These are phyloP conservation scores for Fusarium haematococcum DNA, from an alignment of 2,329 filamentous ascomycete genomes.

Conservation along the genomic window DNA sequence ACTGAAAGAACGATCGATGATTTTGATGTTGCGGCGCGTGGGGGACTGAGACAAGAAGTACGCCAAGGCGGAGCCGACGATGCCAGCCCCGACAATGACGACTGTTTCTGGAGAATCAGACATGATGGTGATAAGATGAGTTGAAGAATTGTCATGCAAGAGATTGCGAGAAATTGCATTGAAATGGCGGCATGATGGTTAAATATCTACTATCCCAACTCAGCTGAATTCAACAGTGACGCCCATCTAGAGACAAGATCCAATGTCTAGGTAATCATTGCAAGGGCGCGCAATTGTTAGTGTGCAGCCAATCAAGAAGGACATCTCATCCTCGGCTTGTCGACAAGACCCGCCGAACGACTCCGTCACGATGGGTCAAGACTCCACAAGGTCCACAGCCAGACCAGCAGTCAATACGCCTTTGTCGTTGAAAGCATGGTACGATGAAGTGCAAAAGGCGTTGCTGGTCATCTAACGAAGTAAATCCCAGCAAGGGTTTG, in stretches of 20 bases:
- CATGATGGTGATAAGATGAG: conserved; percentile 5
- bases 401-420: neutral
- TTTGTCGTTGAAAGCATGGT: neutral
- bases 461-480: neutral
- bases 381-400: neutral
- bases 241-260: neutral
- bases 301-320: neutral
- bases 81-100: conserved; percentile 34
- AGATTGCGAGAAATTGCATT: neutral
- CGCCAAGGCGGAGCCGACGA: conserved; percentile 30
- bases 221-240: neutral
- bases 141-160: neutral
- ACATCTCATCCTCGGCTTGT: neutral
- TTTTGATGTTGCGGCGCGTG: conserved; percentile 18
- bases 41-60: conserved; percentile 21
- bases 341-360: neutral
- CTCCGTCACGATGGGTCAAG: neutral
- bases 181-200: neutral
- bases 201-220: neutral
- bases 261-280: neutral
- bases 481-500: neutral
- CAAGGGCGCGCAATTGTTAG: conserved; percentile 10
- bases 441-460: neutral
- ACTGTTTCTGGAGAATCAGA: conserved; percentile 20
- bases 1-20: conserved; percentile 34